Evolutionary conservation across 2,329 filamentous ascomycete species (phyloP).

Genomic region (Ceratocystis lukuohia): DNA sequence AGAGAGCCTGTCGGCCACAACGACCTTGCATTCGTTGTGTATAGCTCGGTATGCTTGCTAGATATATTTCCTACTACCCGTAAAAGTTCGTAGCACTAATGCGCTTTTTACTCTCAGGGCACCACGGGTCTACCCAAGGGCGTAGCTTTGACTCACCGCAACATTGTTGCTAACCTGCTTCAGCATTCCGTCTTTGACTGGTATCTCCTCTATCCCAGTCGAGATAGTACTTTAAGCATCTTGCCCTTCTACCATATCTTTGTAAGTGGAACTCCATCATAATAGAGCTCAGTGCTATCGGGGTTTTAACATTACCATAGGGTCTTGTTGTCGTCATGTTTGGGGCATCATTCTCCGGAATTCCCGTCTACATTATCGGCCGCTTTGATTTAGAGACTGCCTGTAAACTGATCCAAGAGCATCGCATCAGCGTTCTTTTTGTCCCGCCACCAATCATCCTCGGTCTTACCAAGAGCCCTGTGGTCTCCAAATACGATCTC

Average conservation of each 20-base stretch:
- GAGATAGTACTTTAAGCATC: slow-evolving; percentile 64
- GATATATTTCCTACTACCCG: background rate
- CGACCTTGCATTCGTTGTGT: slow-evolving; percentile 74
- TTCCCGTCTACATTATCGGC: slow-evolving; percentile 55
- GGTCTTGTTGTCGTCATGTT: slow-evolving; percentile 27
- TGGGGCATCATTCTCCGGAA: slow-evolving; percentile 41
- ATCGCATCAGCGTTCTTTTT: slow-evolving; percentile 64
- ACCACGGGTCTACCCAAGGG: slow-evolving; percentile 89
- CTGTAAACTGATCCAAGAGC: slow-evolving; percentile 61
- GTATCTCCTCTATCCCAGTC: slow-evolving; percentile 42
- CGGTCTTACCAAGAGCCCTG: slow-evolving; percentile 63
- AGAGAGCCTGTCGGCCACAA: slow-evolving; percentile 37
- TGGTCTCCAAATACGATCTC: slow-evolving; percentile 69
- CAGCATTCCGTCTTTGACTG: slow-evolving; percentile 43
- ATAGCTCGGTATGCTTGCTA: slow-evolving; percentile 45
- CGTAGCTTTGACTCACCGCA: slow-evolving; percentile 71
- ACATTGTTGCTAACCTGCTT: slow-evolving; percentile 62
- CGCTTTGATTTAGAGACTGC: slow-evolving; percentile 71
- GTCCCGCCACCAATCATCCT: slow-evolving; percentile 77
- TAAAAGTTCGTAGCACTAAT: background rate
- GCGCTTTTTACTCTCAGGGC: slow-evolving; percentile 33
- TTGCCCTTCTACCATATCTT: slow-evolving; percentile 90
- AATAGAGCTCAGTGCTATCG: background rate
- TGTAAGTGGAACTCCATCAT: slow-evolving; percentile 33
- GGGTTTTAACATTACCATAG: slow-evolving; percentile 20